phyloP scores from a whole-genome alignment of 805 yeast species.

The Dipodascus albidus region DNA sequence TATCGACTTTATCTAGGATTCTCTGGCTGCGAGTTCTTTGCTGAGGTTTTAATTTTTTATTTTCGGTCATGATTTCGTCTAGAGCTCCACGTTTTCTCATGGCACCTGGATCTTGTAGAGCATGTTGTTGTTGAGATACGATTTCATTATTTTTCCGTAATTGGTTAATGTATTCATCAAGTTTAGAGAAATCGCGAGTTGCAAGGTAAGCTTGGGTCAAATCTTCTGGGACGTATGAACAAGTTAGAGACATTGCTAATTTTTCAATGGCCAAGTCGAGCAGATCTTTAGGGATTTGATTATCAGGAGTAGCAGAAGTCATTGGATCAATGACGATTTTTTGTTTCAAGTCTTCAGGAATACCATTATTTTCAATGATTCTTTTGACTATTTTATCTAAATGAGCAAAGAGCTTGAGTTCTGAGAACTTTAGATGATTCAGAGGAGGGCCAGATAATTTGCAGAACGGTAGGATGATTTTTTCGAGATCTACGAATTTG shows the following conservation, averaged over 20 bases:
- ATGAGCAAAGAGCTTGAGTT: conserved; percentile 11
- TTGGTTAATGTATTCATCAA: conserved; percentile 13
- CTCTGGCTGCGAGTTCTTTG: conserved; percentile 11
- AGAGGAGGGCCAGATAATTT: conserved; percentile 6
- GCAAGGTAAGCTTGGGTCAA: conserved; percentile 7
- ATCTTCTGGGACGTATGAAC: conserved; percentile 10
- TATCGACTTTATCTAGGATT: conserved; percentile 12
- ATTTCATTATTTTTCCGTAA: conserved; percentile 11
- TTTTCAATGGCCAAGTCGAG: conserved; percentile 10
- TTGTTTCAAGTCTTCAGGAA: conserved; percentile 13
- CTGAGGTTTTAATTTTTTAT: conserved; percentile 4
- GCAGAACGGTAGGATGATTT: background rate
- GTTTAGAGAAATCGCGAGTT: conserved; percentile 13
- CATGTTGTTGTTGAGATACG: conserved; percentile 13
- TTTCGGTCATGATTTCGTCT: conserved; percentile 1
- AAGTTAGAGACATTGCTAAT: conserved; percentile 11
- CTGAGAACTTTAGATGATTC: conserved; percentile 5
- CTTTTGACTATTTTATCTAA: conserved; percentile 11
- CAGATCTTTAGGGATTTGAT: conserved; percentile 12
- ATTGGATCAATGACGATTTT: conserved; percentile 12
- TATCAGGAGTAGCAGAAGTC: conserved; percentile 10
- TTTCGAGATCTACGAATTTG: conserved; percentile 8
- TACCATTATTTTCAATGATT: conserved; percentile 5
- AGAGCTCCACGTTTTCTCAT: conserved; percentile 5
- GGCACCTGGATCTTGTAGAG: conserved; percentile 9